These are phyloP conservation scores for Mortierella sp. DNA, from an alignment of 371 early-diverging fungal genomes.

Conservation along the genomic window DNA sequence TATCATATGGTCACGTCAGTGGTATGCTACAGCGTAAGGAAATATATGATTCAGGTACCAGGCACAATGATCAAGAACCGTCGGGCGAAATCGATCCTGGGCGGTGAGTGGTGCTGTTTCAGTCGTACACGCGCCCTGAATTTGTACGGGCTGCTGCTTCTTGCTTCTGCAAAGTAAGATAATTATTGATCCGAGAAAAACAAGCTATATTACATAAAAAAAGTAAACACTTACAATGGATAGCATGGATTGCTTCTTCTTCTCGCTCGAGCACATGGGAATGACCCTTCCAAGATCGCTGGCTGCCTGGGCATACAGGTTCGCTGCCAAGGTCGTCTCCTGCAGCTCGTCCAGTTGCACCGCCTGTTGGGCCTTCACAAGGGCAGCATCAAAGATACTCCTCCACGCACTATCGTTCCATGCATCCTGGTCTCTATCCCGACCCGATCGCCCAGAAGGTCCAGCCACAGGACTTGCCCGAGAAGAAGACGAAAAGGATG, in stretches of 20 bases:
- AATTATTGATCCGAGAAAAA: not conserved
- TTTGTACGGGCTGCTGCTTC: not conserved
- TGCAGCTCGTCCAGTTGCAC: conserved; percentile 56
- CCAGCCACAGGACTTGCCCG: conserved; percentile 36
- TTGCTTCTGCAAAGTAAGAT: not conserved
- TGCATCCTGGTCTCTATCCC: conserved; percentile 31
- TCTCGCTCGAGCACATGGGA: conserved; percentile 56
- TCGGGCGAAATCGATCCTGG: not conserved
- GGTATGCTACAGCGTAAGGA: not conserved
- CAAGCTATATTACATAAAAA: not conserved
- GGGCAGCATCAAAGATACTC: conserved; percentile 55
- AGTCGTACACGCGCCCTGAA: conserved; percentile 2
- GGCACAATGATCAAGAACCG: not conserved
- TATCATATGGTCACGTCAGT: not conserved
- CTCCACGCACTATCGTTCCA: conserved; percentile 46
- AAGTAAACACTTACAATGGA: conserved; percentile 48
- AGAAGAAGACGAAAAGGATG: conserved; percentile 38
- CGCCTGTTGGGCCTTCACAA: conserved; percentile 58
- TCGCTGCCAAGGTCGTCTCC: conserved; percentile 51
- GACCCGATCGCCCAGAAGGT: conserved; percentile 19
- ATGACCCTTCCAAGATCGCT: conserved; percentile 58
- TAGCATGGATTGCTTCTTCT: conserved; percentile 59
- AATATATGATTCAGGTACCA: not conserved
- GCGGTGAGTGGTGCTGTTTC: conserved; percentile 11
- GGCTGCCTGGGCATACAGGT: conserved; percentile 57